Base-by-base conservation (phyloP, 192 early-diverging fungal genomes). In the Backusella mclennaniae region DNA sequence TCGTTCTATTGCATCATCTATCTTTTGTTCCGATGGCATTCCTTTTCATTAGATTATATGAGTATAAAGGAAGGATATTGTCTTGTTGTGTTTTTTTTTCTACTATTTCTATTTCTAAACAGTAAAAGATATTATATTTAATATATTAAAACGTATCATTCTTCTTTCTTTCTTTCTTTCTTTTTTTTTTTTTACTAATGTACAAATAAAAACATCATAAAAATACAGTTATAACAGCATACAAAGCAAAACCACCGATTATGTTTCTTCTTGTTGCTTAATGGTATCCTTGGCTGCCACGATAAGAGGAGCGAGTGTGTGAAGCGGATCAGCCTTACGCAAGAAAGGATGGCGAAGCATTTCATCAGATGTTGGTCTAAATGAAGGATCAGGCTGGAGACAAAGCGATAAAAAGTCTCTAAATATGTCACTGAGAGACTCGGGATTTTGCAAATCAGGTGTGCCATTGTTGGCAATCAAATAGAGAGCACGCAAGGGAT, bases 391-490 rank as follows among this genome's bases (percentile, higher is more conserved):
- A 19, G 97, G 96, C 77, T 95, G 92, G 21, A 99, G 86, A 33
- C 90, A 89, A 74, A 88, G 84, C 3, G 85, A 78, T 82, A 99
- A 87, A 80, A 99, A 99, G 76, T 95, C 92, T 36, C 89, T 86
- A 82, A 97, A 98, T n/a, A 88, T 80, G 0, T 85, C 83, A 44
- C 92, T 90, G 31, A 95, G 80, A 35, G 87, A 88, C 69, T 95
- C 94, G 7, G 98, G 96, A 63, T 94, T 89, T 85, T 98, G 93
- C 31, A 99, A 82, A 46, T 91, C 89, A 9, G 96, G 97, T 1
- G 92, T 94, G 35, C 97, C 97, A 59, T 95, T 98, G 17, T 96
- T 99, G 2, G 96, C 96, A 89, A 98, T 98, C 75, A 98, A 79
- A 76, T 96, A 97, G 71, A 98, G 80, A 9, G 96, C 96, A 67